phyloP scores from a whole-genome alignment of 495 filamentous ascomycete genomes.

The Penicillium lividum region DNA sequence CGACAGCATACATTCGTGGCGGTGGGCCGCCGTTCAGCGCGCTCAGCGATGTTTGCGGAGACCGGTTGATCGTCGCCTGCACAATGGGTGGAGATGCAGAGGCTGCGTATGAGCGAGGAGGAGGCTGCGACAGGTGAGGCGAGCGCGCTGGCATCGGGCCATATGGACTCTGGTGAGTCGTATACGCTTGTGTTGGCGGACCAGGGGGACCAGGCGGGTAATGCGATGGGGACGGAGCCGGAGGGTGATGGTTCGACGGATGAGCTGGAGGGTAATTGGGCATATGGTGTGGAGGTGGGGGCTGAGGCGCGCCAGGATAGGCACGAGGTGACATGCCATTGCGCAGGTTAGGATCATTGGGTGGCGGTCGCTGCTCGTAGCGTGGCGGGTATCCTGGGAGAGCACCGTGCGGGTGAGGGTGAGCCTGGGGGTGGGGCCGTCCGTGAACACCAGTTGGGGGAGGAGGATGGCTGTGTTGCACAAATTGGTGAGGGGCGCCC shows the following conservation, averaged over 20 bases:
- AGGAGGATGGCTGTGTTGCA: slow-evolving; percentile 33
- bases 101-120: slow-evolving; percentile 43
- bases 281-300: slow-evolving; percentile 33
- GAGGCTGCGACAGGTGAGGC: slow-evolving; percentile 39
- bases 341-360: slow-evolving; percentile 30
- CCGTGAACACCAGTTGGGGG: slow-evolving; percentile 31
- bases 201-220: slow-evolving; percentile 40
- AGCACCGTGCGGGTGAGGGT: slow-evolving; percentile 31
- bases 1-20: slow-evolving; percentile 38
- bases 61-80: slow-evolving; percentile 43
- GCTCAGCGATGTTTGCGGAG: slow-evolving; percentile 42
- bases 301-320: slow-evolving; percentile 28
- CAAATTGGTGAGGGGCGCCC: slow-evolving; percentile 27
- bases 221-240: slow-evolving; percentile 32
- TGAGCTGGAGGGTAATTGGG: slow-evolving; percentile 36
- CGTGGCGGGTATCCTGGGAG: slow-evolving; percentile 23
- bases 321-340: slow-evolving; percentile 39
- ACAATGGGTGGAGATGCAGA: slow-evolving; percentile 50
- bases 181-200: slow-evolving; percentile 40
- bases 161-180: slow-evolving; percentile 45
- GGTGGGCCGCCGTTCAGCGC: slow-evolving; percentile 42
- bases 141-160: slow-evolving; percentile 41
- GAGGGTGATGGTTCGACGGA: slow-evolving; percentile 17
- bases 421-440: slow-evolving; percentile 31
- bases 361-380: slow-evolving; percentile 37